Evolutionary conservation across 208 protist genomes (phyloP).

Genomic region (Borovskyia barvae): DNA sequence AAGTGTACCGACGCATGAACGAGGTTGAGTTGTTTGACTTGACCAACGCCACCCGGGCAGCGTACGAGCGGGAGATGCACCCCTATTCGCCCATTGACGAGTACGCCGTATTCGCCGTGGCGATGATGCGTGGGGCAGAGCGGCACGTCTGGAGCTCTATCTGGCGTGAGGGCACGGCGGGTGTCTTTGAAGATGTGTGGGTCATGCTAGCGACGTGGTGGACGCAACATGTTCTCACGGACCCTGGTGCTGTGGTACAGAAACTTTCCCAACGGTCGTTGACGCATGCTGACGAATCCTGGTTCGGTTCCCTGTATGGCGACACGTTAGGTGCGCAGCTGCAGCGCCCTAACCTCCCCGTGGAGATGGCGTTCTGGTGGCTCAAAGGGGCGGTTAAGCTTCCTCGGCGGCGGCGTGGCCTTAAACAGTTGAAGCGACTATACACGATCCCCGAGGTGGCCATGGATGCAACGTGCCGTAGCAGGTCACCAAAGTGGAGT

Average conservation of each 20-base stretch:
- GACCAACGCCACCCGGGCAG: slow-evolving; percentile 18
- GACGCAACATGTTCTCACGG: background rate
- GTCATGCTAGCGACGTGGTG: slow-evolving; percentile 6
- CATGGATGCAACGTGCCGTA: slow-evolving; percentile 3
- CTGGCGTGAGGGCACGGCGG: background rate
- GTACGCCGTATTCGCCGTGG: slow-evolving; percentile 21
- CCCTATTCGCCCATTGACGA: slow-evolving; percentile 20
- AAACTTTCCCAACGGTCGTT: background rate
- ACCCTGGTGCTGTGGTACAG: background rate
- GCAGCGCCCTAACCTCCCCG: slow-evolving; percentile 9
- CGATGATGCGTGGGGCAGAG: slow-evolving; percentile 15
- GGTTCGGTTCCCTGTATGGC: slow-evolving; percentile 11
- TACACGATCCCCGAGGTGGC: slow-evolving; percentile 14
- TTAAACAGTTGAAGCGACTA: slow-evolving; percentile 6
- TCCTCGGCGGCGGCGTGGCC: background rate
- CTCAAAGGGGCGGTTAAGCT: slow-evolving; percentile 4
- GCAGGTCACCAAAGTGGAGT: background rate
- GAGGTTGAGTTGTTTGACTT: slow-evolving; percentile 25
- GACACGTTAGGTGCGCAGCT: slow-evolving; percentile 14
- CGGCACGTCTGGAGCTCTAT: slow-evolving; percentile 19
- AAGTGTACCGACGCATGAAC: slow-evolving; percentile 14
- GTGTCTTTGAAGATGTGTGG: slow-evolving; percentile 4
- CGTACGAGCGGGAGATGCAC: slow-evolving; percentile 28
- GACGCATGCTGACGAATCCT: background rate
- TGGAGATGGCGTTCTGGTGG: slow-evolving; percentile 18